Evolutionary conservation across 345 rosid genomes (phyloP), one percentile per base, ranked within the genome.

Genomic region (Hibiscus trionum): DNA sequence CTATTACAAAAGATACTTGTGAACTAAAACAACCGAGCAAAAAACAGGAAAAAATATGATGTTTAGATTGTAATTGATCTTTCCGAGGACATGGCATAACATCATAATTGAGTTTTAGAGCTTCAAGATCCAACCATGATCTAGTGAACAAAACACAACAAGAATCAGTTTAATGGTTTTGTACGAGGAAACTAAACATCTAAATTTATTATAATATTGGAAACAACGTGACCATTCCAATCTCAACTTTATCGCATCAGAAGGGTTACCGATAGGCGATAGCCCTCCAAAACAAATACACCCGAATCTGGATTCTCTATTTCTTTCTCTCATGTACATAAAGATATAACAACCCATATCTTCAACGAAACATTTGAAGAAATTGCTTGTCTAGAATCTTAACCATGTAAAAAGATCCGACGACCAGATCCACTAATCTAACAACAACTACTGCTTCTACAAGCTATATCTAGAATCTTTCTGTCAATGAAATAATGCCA

Each of bases 401-500:
- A 35, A 42, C 69, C 73, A 69, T 37, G 72, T 73, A 73, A 75
- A 70, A 58, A 52, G 63, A 66, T 26, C 52, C 16, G 14, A 31
- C 37, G 5, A 71, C 68, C 53, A 65, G 33, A 26, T 58, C 42
- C 37, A 50, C 35, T 11, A 49, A 61, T 31, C 1, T 61, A 76
- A 73, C 80, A 80, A 66, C 73, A 73, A 70, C 76, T 71, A 60
- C 15, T 9, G 24, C 29, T 19, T 3, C 61, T 11, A 58, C 61
- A 37, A 55, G 15, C 29, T 68, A 61, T 72, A 24, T 4, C 17
- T 62, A 79, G 1, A 24, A 55, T 31, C n/a, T 47, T 76, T 76
- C 60, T 80, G 82, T 21, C 80, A 82, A 61, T 81, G 52, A 65
- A 91, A 91, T 75, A 91, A 75, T 6, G 87, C 83, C 16, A 84